A percentile compares a stretch with the other conserved stretches of the same genome.
Evolutionary conservation across 768 basidiomycete species (phyloP).

Genomic region (Tylopilus balloui): DNA sequence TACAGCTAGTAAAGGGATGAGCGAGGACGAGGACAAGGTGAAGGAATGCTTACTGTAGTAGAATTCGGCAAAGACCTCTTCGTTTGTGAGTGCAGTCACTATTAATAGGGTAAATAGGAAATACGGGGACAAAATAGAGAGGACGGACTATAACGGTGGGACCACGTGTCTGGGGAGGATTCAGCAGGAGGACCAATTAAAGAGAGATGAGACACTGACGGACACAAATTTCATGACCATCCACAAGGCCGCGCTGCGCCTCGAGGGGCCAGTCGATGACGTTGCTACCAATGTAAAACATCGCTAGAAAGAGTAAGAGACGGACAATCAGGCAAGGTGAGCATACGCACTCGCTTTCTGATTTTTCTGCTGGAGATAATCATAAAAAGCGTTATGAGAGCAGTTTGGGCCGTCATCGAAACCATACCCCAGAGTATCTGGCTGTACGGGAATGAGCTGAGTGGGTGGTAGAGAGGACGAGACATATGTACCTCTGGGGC

Average conservation of each 20-base stretch:
- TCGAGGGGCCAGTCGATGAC: conserved; percentile 53
- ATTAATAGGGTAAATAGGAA: not conserved
- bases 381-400: conserved; percentile 59
- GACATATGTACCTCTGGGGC: conserved; percentile 54
- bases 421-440: conserved; percentile 52
- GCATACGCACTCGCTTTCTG: conserved; percentile 48
- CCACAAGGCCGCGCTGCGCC: conserved; percentile 47
- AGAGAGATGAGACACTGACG: conserved; percentile 39
- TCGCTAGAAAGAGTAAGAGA: conserved; percentile 34
- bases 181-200: not conserved
- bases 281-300: conserved; percentile 62
- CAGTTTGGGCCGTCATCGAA: conserved; percentile 68
- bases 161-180: conserved; percentile 27
- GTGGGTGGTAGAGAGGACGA: too few species aligned
- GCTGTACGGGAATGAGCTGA: conserved; percentile 24
- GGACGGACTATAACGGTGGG: conserved; percentile 44
- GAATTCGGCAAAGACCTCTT: conserved; percentile 71
- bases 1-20: conserved; percentile 22
- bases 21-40: not conserved
- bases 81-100: conserved; percentile 59
- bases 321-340: not conserved
- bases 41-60: conserved; percentile 17
- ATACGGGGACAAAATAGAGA: not conserved
- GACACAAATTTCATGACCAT: conserved; percentile 58
- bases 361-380: conserved; percentile 46